Evolutionary conservation across 768 basidiomycete genomes (phyloP).

Genomic region (Cystofilobasidium ferigula): DNA sequence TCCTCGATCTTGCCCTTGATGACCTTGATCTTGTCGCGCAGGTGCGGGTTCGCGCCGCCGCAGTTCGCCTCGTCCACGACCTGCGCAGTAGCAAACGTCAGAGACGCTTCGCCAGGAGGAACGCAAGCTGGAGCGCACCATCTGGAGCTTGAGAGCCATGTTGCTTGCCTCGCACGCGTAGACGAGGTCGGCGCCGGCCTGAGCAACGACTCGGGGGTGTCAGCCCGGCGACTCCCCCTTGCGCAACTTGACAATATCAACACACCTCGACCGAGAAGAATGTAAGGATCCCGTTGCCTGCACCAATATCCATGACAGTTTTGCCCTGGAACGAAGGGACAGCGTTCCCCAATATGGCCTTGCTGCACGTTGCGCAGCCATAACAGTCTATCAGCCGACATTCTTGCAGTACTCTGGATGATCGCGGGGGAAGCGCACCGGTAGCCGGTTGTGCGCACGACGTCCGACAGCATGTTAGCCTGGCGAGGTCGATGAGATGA

Average conservation of each 20-base stretch:
- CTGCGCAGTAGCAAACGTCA: neutral
- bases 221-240: neutral
- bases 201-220: neutral
- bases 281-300: slow-evolving; percentile 18
- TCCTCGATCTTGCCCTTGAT: slow-evolving; percentile 24
- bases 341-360: slow-evolving; percentile 22
- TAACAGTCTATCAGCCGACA: neutral
- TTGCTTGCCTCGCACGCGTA: slow-evolving; percentile 22
- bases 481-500: neutral
- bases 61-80: slow-evolving; percentile 19
- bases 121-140: neutral
- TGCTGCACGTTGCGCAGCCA: neutral
- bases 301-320: slow-evolving; percentile 25
- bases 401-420: too few species aligned
- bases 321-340: slow-evolving; percentile 16
- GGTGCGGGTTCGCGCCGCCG: slow-evolving; percentile 13
- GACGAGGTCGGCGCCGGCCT: slow-evolving; percentile 23
- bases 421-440: neutral
- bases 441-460: slow-evolving; percentile 10
- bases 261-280: slow-evolving; percentile 23
- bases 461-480: slow-evolving; percentile 25
- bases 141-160: slow-evolving; percentile 22
- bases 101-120: neutral
- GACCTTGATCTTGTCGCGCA: slow-evolving; percentile 20
- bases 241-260: neutral